phyloP scores from a whole-genome alignment of 2,329 filamentous ascomycete genomes.

The Parascedosporium putredinis region DNA sequence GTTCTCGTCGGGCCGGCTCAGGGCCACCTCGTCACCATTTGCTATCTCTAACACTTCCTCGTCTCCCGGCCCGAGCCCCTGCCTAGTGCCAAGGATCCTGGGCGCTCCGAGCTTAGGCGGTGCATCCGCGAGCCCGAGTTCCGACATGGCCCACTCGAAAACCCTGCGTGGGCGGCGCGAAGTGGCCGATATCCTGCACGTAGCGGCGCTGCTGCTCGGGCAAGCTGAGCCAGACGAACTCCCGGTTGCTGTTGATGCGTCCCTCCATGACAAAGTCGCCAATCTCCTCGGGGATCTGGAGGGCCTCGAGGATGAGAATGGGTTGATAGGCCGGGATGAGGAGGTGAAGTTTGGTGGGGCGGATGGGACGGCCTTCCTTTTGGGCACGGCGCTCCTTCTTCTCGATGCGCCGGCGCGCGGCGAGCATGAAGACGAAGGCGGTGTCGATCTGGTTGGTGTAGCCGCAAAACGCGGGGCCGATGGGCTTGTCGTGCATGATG shows the following conservation, averaged over 20 bases:
- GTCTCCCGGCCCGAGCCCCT: conserved; percentile 1
- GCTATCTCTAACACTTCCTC: background rate
- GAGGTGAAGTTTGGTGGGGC: conserved; percentile 23
- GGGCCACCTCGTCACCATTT: too few species aligned
- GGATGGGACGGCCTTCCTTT: conserved; percentile 14
- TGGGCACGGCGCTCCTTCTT: conserved; percentile 16
- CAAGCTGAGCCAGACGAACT: conserved; percentile 27
- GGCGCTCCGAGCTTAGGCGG: conserved; percentile 14
- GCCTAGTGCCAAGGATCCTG: conserved; percentile 18
- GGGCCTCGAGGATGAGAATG: conserved; percentile 24
- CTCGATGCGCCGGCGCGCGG: conserved; percentile 18
- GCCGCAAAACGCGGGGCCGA: conserved; percentile 25
- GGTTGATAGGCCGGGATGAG: conserved; percentile 29
- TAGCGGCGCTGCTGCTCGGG: conserved; percentile 23
- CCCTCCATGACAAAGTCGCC: conserved; percentile 28
- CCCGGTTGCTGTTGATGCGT: conserved; percentile 26
- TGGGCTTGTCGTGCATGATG: conserved; percentile 22
- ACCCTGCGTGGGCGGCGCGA: conserved; percentile 19
- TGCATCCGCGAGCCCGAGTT: conserved; percentile 17
- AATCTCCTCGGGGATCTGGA: conserved; percentile 24
- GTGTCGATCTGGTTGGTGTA: conserved; percentile 30
- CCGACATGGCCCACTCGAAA: conserved; percentile 17
- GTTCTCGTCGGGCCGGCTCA: background rate
- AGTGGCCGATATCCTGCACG: conserved; percentile 22
- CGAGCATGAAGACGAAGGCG: conserved; percentile 28